Conservation (phyloP, 129 eudicot genomes). For the Tanacetum coccineum region DNA sequence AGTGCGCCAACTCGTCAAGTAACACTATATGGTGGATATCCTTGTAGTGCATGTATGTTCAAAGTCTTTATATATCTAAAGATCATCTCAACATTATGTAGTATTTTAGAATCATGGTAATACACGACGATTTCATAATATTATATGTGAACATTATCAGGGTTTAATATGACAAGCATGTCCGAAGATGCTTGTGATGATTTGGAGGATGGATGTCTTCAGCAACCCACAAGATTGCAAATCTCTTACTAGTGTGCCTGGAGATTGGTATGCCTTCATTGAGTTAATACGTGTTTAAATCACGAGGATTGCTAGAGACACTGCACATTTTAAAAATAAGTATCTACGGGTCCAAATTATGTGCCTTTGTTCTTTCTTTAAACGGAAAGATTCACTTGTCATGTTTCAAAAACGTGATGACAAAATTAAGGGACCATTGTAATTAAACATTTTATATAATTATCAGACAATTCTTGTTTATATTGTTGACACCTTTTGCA, state of each 20-base stretch:
- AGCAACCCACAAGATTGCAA: constrained; percentile 52
- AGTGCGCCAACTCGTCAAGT: constrained; percentile 84
- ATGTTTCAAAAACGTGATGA: constrained; percentile 6
- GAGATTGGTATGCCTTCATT: constrained; percentile 35
- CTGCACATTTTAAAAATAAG: background rate
- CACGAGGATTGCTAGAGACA: background rate
- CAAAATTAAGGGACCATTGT: constrained; percentile 5
- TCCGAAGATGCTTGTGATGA: constrained; percentile 32
- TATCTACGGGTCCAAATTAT: background rate
- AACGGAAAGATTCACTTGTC: constrained; percentile 20
- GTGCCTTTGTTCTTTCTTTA: constrained; percentile 9
- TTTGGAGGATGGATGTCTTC: constrained; percentile 28
- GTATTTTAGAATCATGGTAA: background rate
- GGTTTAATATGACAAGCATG: constrained; percentile 48
- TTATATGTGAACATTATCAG: constrained; percentile 21
- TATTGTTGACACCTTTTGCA: background rate
- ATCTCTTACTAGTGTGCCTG: constrained; percentile 43
- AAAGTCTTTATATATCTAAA: background rate
- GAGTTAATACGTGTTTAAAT: background rate
- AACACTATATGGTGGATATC: constrained; percentile 61
- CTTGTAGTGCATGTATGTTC: constrained; percentile 69
- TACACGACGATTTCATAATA: background rate
- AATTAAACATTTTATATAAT: background rate
- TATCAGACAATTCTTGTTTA: background rate
- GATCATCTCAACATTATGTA: background rate